A percentile compares a stretch with the other conserved stretches of the same genome.
These are phyloP conservation scores for Brettanomyces sp. DNA, from an alignment of 805 yeast genomes.

Conservation along the genomic window DNA sequence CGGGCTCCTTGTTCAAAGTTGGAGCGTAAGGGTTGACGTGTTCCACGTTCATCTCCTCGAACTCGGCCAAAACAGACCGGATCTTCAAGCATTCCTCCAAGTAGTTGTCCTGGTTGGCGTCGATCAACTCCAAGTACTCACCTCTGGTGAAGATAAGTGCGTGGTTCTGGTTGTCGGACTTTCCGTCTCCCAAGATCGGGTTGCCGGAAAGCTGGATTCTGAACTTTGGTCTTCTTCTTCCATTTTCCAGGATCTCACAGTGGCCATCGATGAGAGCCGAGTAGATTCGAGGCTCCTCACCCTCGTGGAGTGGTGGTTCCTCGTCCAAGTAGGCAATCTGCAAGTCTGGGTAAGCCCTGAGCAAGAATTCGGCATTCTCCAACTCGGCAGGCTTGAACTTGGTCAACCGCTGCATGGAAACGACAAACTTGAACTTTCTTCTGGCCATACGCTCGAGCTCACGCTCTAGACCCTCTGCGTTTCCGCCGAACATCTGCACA, in stretches of 20 bases:
- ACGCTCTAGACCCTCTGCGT: slow-evolving; percentile 91
- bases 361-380: slow-evolving; percentile 71
- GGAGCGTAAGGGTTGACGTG: slow-evolving; percentile 80
- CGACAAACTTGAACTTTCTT: slow-evolving; percentile 72
- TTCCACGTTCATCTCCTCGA: slow-evolving; percentile 68
- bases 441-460: slow-evolving; percentile 87
- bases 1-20: slow-evolving; percentile 45
- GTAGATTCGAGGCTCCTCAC: slow-evolving; percentile 63
- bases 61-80: slow-evolving; percentile 73
- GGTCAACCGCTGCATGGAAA: slow-evolving; percentile 79
- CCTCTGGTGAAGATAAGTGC: slow-evolving; percentile 74
- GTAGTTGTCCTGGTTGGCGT: slow-evolving; percentile 82
- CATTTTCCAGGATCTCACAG: slow-evolving; percentile 62
- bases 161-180: slow-evolving; percentile 81
- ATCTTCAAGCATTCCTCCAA: slow-evolving; percentile 79
- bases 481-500: slow-evolving; percentile 97
- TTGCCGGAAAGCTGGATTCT: slow-evolving; percentile 75
- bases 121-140: slow-evolving; percentile 75
- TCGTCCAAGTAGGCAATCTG: slow-evolving; percentile 92
- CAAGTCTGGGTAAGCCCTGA: slow-evolving; percentile 77
- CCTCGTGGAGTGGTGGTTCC: slow-evolving; percentile 68
- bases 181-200: slow-evolving; percentile 83
- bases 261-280: slow-evolving; percentile 77
- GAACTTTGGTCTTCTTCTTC: slow-evolving; percentile 68
- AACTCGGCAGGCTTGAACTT: slow-evolving; percentile 65